Evolutionary conservation across 495 filamentous ascomycete genomes (phyloP).

Genomic region (Rostrohypoxylon terebratum): DNA sequence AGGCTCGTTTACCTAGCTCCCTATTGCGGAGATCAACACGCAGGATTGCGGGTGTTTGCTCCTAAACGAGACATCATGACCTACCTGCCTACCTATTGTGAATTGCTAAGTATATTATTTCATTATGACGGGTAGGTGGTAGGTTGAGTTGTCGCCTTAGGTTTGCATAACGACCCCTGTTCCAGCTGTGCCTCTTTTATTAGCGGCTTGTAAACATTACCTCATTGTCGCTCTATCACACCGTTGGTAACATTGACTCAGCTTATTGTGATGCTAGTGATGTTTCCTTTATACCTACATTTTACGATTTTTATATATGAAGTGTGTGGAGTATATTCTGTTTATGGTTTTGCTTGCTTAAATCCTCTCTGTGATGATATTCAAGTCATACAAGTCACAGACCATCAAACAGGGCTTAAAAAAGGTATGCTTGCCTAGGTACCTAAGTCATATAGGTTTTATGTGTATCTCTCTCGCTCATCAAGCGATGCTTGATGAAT

Average conservation of each 20-base stretch:
- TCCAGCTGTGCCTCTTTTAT: neutral
- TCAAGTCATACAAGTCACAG: too few species aligned
- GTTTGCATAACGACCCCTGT: neutral
- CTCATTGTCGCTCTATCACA: neutral
- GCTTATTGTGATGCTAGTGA: too few species aligned
- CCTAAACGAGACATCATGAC: slow-evolving; percentile 5
- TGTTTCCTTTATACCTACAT: too few species aligned
- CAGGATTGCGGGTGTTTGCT: slow-evolving; percentile 1
- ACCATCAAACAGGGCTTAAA: too few species aligned
- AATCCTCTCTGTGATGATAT: too few species aligned
- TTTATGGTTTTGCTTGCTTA: too few species aligned
- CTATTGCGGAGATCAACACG: slow-evolving; percentile 1
- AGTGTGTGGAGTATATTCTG: too few species aligned
- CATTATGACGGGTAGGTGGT: neutral
- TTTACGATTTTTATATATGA: too few species aligned
- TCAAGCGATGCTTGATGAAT: too few species aligned
- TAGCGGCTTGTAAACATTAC: neutral
- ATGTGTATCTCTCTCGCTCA: too few species aligned
- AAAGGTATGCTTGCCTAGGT: too few species aligned
- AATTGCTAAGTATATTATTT: neutral
- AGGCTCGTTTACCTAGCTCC: slow-evolving; percentile 6
- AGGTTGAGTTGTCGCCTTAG: neutral
- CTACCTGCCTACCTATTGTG: slow-evolving; percentile 4
- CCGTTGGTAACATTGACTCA: neutral
- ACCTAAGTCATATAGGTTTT: too few species aligned